phyloP scores from a whole-genome alignment of 495 filamentous ascomycete genomes.

The Hypoxylon perforatum region DNA sequence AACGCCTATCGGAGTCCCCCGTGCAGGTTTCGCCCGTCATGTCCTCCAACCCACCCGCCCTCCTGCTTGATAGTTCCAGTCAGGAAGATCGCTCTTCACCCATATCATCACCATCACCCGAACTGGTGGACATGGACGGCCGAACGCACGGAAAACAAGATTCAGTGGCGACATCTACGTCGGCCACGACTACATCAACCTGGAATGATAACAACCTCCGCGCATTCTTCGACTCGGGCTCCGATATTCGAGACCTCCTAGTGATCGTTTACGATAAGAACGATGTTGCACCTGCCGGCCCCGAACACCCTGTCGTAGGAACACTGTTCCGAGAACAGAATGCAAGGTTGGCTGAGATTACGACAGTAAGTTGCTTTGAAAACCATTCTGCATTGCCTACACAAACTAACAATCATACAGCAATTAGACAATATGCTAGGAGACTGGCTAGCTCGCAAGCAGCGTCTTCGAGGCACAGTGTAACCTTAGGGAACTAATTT shows the following conservation, averaged over 20 bases:
- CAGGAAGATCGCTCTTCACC: conserved; percentile 72
- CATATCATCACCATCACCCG: conserved; percentile 74
- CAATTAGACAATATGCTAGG: conserved; percentile 88
- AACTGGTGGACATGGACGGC: conserved; percentile 65
- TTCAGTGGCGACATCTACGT: conserved; percentile 57
- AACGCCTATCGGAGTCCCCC: conserved; percentile 79
- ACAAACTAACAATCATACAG: conserved; percentile 47
- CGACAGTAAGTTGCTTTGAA: conserved; percentile 62
- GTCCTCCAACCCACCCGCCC: conserved; percentile 64
- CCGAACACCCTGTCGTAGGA: conserved; percentile 85
- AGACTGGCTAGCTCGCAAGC: conserved; percentile 79
- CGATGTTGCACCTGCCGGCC: conserved; percentile 76
- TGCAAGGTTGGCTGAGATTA: conserved; percentile 82
- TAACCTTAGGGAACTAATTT: conserved; percentile 28
- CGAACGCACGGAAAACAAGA: conserved; percentile 53
- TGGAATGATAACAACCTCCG: conserved; percentile 90
- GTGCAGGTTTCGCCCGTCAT: conserved; percentile 73
- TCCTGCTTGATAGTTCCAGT: conserved; percentile 74
- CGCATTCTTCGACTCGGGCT: conserved; percentile 90
- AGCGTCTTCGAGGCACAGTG: conserved; percentile 58
- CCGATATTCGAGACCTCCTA: conserved; percentile 90
- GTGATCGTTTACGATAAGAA: conserved; percentile 92
- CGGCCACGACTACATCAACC: conserved; percentile 56
- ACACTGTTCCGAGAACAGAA: conserved; percentile 87
- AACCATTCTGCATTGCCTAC: neutral